These are phyloP conservation scores for Rhodamnia rubescens DNA, from an alignment of 345 rosid genomes.

Conservation along the genomic window DNA sequence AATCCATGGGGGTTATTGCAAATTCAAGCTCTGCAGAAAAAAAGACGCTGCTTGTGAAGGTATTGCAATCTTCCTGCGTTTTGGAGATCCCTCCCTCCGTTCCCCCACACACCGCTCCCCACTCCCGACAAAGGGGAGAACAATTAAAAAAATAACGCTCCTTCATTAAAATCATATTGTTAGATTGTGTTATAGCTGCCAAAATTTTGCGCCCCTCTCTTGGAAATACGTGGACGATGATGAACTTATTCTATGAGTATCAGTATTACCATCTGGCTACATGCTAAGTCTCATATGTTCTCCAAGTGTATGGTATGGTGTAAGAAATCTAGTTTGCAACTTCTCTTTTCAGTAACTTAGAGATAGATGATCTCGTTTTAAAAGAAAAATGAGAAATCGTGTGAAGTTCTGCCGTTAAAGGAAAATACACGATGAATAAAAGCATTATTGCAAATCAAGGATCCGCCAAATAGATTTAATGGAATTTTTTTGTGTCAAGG, in stretches of 20 bases:
- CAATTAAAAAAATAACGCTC: not conserved
- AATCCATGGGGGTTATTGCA: constrained; percentile 97
- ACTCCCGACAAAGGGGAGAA: not conserved
- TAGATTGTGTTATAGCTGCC: not conserved
- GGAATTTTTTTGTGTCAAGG: not conserved
- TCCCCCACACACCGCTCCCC: too few species aligned
- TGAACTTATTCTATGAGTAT: not conserved
- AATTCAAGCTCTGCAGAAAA: constrained; percentile 61
- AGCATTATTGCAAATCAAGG: not conserved
- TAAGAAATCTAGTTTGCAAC: not conserved
- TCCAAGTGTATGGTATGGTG: not conserved
- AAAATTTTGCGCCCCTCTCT: not conserved
- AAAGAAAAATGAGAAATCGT: not conserved
- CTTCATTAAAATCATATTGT: not conserved
- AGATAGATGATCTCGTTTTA: not conserved
- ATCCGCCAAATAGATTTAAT: not conserved
- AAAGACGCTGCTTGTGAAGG: constrained; percentile 85
- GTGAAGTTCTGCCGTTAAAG: not conserved
- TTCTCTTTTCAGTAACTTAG: not conserved
- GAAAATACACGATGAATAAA: not conserved
- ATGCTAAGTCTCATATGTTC: not conserved
- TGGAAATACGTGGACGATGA: not conserved
- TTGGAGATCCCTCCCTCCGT: not conserved
- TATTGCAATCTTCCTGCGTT: constrained; percentile 1
- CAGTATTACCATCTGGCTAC: not conserved